Percentiles rank a stretch among this genome's conserved stretches.
Conservation (phyloP, 495 filamentous ascomycete genomes). For the Mytilinidion resinicola region DNA sequence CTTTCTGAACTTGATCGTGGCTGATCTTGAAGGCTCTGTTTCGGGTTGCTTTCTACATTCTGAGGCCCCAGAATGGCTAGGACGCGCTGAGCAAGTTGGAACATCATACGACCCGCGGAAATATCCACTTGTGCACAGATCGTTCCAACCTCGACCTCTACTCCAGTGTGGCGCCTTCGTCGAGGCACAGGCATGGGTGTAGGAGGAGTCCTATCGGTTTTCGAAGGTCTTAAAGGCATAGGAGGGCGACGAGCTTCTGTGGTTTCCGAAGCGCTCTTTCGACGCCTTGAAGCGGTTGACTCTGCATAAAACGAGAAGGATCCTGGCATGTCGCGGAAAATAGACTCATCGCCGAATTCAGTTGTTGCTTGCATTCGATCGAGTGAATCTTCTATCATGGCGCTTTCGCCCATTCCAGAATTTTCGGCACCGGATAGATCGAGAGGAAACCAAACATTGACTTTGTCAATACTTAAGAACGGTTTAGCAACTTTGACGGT, state of each 20-base stretch:
- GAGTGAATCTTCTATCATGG: background rate
- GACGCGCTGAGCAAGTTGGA: slow-evolving; percentile 20
- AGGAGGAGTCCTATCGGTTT: background rate
- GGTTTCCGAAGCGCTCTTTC: slow-evolving; percentile 6
- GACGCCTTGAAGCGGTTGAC: slow-evolving; percentile 12
- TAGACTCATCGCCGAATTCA: slow-evolving; percentile 20
- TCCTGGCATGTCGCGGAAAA: slow-evolving; percentile 33
- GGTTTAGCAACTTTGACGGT: slow-evolving; percentile 15
- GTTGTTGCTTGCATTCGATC: slow-evolving; percentile 10
- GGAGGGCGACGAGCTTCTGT: slow-evolving; percentile 2
- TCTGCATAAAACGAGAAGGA: slow-evolving; percentile 37
- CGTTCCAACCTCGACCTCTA: slow-evolving; percentile 22
- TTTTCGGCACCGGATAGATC: slow-evolving; percentile 2
- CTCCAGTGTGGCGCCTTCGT: background rate
- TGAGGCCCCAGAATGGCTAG: background rate
- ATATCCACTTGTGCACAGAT: slow-evolving; percentile 25
- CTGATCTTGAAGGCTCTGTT: background rate
- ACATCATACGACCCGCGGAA: slow-evolving; percentile 24
- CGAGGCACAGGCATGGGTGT: background rate
- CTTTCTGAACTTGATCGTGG: background rate
- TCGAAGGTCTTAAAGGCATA: background rate
- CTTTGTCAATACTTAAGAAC: slow-evolving; percentile 18
- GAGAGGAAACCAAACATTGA: slow-evolving; percentile 24
- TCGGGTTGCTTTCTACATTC: background rate
- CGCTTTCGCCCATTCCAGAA: slow-evolving; percentile 1